Base-by-base conservation (phyloP, 176 grass and related monocot genomes). In the Tuctoria greenei region DNA sequence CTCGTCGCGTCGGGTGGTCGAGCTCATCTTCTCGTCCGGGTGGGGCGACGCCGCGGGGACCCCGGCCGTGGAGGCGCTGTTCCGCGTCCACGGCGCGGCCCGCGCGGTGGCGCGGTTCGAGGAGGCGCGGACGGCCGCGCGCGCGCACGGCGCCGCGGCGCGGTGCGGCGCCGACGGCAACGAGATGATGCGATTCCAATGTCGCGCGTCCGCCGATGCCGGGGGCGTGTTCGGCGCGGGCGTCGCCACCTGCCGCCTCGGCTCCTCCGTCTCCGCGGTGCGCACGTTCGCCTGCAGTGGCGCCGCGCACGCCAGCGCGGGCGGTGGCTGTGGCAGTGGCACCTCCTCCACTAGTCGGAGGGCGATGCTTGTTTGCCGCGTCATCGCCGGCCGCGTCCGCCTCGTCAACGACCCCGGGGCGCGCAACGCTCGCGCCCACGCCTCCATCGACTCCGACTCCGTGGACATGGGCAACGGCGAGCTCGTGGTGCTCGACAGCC, bases 111-210 rank as follows among this genome's bases (percentile, higher is more conserved):
- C 82, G 11, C 74, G 82, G 63, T 91, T 91, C 85, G 89, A 91
- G 82, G 89, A 91, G 39, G 75, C 79, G 15, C 65, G 89, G 41
- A 65, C 64, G 0, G 78, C 81, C 0, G 89, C 81, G 0, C 89
- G 89, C 10, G 77, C 78, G 7, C 85, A 71, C 68, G 84, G 81
- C 37, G 71, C 68, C 2, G 74, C 86, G 14, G 86, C 89, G 34
- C 82, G 89, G 28, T 85, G 85, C 77, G 85, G 81, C 35, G 89
- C 85, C 56, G 89, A 91, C 68, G 89, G 85, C 68, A 91, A 91
- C 47, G 89, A 88, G 89, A 88, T 91, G 85, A 87, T 91, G 82
- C 82, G 89, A 23, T 91, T 91, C 82, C 85, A 88, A 62, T 82
- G 82, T 78, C 54, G 67, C 61, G 37, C 74, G 2, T 27, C 58